Evolutionary conservation across 345 rosid species (phyloP), one percentile per base, ranked within the genome.

Genomic region (Gynandropsis gynandra): DNA sequence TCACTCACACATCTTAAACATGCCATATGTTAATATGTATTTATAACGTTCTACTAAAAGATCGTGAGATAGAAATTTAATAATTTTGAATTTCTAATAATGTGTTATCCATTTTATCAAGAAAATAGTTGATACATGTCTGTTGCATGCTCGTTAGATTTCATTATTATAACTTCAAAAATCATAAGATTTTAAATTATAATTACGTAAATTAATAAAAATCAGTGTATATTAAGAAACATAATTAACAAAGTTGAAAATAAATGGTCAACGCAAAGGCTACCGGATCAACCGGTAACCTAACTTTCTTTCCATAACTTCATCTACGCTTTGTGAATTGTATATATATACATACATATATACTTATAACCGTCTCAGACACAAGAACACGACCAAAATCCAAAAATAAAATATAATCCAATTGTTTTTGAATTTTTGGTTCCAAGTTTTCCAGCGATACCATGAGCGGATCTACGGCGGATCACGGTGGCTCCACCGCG

Each of bases 251-350:
- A 36, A 42, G 19, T 11, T 8, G 29, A 45, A 4, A 16, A n/a
- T 7, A 54, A 47, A 56, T 43, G 29, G 51, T 39, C 43, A 65
- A 44, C 54, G 34, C 39, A 65, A 52, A 58, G 59, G 1, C 48
- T 63, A 58, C 69, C 59, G 55, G 37, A 57, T 65, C 64, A 52
- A 32, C 54, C 54, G 59, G 54, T 58, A 19, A 65, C 59, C 56
- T 65, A 65, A 39, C 54, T 45, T 59, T 29, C 50, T 52, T 59
- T 65, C 31, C 63, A 32, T 52, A 24, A 58, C 47, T 27, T 52
- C 50, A 34, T 52, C 33, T 27, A 58, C 59, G 19, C 46, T n/a
- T n/a, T n/a, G 13, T 64, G n/a, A n/a, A n/a, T n/a, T 58, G 2
- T 37, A 24, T 51, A 31, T 50, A 65, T 58, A 19, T 27, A 32